These are phyloP conservation scores for Jatropha podagrica DNA, from an alignment of 441 rosid genomes.

Conservation along the genomic window DNA sequence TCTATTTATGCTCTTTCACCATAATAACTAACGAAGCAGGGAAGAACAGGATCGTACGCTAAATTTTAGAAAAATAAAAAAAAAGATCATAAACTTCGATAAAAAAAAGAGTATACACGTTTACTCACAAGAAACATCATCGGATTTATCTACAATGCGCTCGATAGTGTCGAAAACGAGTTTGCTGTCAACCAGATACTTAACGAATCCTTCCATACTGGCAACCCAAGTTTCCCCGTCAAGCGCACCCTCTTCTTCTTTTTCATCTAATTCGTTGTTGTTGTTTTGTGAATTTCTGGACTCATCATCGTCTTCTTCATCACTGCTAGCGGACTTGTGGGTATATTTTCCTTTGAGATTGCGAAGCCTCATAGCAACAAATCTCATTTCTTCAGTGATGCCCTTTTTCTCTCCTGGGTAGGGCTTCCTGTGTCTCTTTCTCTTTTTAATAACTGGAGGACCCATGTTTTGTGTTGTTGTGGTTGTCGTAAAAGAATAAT, in stretches of 20 bases:
- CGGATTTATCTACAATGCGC: slow-evolving; percentile 71
- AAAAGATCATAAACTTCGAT: neutral
- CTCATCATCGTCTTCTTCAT: slow-evolving; percentile 28
- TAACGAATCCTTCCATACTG: slow-evolving; percentile 64
- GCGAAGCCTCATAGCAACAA: slow-evolving; percentile 87
- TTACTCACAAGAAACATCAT: slow-evolving; percentile 79
- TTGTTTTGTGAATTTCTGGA: slow-evolving; percentile 16
- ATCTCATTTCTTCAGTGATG: slow-evolving; percentile 90
- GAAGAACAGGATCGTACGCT: neutral
- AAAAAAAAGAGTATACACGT: neutral
- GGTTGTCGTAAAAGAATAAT: slow-evolving; percentile 18
- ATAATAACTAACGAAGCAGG: neutral
- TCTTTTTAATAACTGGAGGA: slow-evolving; percentile 47
- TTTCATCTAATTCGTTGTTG: slow-evolving; percentile 13
- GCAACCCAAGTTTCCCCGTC: slow-evolving; percentile 61
- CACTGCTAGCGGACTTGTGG: slow-evolving; percentile 20
- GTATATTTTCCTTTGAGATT: slow-evolving; percentile 57
- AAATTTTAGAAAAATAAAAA: neutral
- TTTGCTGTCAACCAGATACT: slow-evolving; percentile 76
- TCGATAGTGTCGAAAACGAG: slow-evolving; percentile 76
- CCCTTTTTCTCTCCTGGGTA: slow-evolving; percentile 86
- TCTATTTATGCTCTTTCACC: neutral
- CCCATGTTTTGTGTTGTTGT: slow-evolving; percentile 5
- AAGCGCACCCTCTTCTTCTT: slow-evolving; percentile 18
- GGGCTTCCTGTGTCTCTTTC: slow-evolving; percentile 64